These are phyloP conservation scores for Aspergillus ochraceus DNA, from an alignment of 2,329 filamentous ascomycete species.

Conservation along the genomic window DNA sequence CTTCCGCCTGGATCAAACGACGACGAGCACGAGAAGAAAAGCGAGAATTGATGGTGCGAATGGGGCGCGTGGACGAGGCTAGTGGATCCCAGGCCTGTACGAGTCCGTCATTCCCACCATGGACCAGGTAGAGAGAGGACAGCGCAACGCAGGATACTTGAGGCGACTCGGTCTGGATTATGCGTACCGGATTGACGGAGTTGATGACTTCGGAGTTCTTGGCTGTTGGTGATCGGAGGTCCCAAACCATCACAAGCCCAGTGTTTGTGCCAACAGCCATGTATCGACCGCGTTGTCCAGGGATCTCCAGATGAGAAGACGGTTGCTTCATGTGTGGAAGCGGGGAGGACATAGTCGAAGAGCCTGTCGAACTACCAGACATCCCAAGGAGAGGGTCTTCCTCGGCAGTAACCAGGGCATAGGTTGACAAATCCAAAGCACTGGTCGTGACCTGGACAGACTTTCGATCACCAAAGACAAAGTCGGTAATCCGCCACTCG, in stretches of 20 bases:
- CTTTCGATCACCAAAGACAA: slow-evolving; percentile 62
- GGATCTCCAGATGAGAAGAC: slow-evolving; percentile 61
- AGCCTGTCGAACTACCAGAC: slow-evolving; percentile 55
- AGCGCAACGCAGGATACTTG: slow-evolving; percentile 80
- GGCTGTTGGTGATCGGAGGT: slow-evolving; percentile 68
- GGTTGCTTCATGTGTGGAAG: slow-evolving; percentile 49
- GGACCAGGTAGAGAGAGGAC: slow-evolving; percentile 82
- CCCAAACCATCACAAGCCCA: slow-evolving; percentile 80
- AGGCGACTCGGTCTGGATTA: slow-evolving; percentile 88
- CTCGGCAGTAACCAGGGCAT: slow-evolving; percentile 67
- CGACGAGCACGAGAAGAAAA: slow-evolving; percentile 81
- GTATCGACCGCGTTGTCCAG: slow-evolving; percentile 79
- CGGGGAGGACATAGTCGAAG: slow-evolving; percentile 56
- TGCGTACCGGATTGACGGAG: slow-evolving; percentile 68
- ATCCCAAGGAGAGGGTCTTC: slow-evolving; percentile 75
- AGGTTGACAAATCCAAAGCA: slow-evolving; percentile 72
- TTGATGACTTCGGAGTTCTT: slow-evolving; percentile 57
- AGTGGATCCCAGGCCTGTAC: slow-evolving; percentile 98
- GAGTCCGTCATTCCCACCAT: slow-evolving; percentile 90
- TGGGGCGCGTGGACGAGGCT: slow-evolving; percentile 72
- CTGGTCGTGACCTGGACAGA: slow-evolving; percentile 66
- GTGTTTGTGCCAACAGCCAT: slow-evolving; percentile 77
- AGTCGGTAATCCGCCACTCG: slow-evolving; percentile 66
- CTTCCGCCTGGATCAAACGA: slow-evolving; percentile 66
- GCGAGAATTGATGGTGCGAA: slow-evolving; percentile 83